Percentiles rank a stretch among this genome's conserved stretches.
These are phyloP conservation scores for Stipa capillata DNA, from an alignment of 176 grass and related monocot genomes.

Conservation along the genomic window DNA sequence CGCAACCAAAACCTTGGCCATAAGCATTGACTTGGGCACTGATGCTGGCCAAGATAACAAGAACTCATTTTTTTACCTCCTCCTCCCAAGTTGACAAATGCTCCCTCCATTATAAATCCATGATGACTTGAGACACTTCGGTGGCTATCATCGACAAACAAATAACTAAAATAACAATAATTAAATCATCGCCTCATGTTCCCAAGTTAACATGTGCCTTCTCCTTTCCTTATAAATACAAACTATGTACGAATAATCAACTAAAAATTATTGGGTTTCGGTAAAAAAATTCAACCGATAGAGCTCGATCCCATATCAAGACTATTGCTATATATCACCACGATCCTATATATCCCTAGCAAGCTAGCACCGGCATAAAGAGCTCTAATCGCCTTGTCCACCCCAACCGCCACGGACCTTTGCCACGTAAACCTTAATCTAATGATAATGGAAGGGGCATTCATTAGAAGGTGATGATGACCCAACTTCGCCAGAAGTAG, in stretches of 20 bases:
- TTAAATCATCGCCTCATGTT: background rate
- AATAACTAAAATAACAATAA: background rate
- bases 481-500: no score
- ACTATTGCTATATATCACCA: no score
- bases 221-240: background rate
- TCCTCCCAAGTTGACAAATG: background rate
- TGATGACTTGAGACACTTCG: background rate
- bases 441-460: no score
- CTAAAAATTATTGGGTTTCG: background rate
- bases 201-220: background rate
- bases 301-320: no score
- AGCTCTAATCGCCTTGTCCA: no score
- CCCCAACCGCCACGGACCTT: background rate
- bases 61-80: background rate
- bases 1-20: no score
- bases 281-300: no score
- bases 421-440: no score
- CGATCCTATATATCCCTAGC: no score
- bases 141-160: background rate
- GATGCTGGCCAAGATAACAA: background rate
- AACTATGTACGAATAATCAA: background rate
- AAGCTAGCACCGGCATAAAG: no score
- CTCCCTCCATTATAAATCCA: background rate
- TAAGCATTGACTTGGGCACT: no score
- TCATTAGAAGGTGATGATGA: background rate